Evolutionary conservation across 2,329 filamentous ascomycete genomes (phyloP).

Genomic region (Sarocladium oryzae): DNA sequence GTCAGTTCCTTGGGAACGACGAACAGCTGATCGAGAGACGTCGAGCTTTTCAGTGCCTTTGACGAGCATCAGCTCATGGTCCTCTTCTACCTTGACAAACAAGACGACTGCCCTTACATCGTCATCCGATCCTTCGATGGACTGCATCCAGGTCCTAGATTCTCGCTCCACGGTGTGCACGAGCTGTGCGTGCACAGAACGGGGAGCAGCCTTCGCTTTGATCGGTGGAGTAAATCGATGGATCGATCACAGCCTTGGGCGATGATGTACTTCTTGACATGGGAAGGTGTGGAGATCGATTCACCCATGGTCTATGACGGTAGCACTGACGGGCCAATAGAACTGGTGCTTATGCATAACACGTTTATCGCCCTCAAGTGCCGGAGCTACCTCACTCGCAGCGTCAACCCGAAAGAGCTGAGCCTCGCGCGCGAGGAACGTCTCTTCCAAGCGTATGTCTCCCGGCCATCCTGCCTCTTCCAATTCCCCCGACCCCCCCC

Average conservation of each 20-base stretch:
- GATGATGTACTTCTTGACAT: constrained; percentile 49
- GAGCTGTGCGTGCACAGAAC: constrained; percentile 47
- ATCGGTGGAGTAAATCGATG: constrained; percentile 42
- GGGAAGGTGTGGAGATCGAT: constrained; percentile 43
- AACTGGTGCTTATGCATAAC: constrained; percentile 54
- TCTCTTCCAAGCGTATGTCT: constrained; percentile 50
- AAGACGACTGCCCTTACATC: constrained; percentile 38
- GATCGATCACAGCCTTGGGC: constrained; percentile 46
- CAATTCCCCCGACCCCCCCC: too few species aligned
- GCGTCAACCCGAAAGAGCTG: constrained; percentile 40
- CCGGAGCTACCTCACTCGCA: constrained; percentile 37
- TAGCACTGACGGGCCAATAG: constrained; percentile 24
- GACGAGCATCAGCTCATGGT: constrained; percentile 49
- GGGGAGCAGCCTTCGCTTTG: constrained; percentile 41
- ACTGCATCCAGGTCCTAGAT: constrained; percentile 33
- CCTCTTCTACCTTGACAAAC: constrained; percentile 42
- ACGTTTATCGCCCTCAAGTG: constrained; percentile 52
- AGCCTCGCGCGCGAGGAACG: constrained; percentile 40
- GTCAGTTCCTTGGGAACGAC: not conserved
- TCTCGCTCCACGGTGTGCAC: constrained; percentile 45
- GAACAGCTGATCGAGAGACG: constrained; percentile 3
- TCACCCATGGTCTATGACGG: too few species aligned
- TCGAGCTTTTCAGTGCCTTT: constrained; percentile 47
- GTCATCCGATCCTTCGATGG: constrained; percentile 37
- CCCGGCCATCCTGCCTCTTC: not conserved